Evolutionary conservation across 1,284 basidiomycete species (phyloP).

Genomic region (Coriolopsis trogii): DNA sequence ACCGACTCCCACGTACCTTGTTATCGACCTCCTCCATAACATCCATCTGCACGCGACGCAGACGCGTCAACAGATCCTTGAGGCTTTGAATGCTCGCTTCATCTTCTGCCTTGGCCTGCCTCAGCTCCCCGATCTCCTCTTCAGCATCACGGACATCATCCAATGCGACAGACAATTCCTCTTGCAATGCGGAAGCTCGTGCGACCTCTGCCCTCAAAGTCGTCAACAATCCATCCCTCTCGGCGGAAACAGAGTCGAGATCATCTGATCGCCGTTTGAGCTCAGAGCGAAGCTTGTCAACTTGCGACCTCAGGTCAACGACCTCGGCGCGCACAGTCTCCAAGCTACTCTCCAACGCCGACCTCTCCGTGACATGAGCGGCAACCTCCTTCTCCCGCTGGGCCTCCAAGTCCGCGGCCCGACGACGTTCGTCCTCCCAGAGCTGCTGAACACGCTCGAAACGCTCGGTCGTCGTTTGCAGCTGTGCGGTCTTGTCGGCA

Average conservation of each 20-base stretch:
- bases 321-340: conserved; percentile 6
- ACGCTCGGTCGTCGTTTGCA: conserved; percentile 10
- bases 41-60: conserved; percentile 38
- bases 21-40: conserved; percentile 38
- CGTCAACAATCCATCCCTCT: conserved; percentile 3
- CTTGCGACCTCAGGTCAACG: background rate
- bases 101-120: conserved; percentile 37
- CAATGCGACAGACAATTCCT: conserved; percentile 25
- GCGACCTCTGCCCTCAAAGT: background rate
- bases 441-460: conserved; percentile 2
- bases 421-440: conserved; percentile 2
- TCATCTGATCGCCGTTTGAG: conserved; percentile 4
- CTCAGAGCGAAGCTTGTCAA: conserved; percentile 2
- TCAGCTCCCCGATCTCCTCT: conserved; percentile 36
- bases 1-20: conserved; percentile 31
- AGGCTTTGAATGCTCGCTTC: conserved; percentile 41
- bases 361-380: conserved; percentile 9
- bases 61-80: conserved; percentile 33
- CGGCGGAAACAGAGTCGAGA: conserved; percentile 1
- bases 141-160: conserved; percentile 32
- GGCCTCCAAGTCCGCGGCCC: conserved; percentile 3
- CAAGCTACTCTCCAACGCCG: conserved; percentile 9
- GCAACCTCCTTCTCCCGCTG: conserved; percentile 9
- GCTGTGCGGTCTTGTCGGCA: conserved; percentile 14
- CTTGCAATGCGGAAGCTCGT: conserved; percentile 15